Conservation (phyloP, 2,329 filamentous ascomycete species). For the Aspergillus hortae region DNA sequence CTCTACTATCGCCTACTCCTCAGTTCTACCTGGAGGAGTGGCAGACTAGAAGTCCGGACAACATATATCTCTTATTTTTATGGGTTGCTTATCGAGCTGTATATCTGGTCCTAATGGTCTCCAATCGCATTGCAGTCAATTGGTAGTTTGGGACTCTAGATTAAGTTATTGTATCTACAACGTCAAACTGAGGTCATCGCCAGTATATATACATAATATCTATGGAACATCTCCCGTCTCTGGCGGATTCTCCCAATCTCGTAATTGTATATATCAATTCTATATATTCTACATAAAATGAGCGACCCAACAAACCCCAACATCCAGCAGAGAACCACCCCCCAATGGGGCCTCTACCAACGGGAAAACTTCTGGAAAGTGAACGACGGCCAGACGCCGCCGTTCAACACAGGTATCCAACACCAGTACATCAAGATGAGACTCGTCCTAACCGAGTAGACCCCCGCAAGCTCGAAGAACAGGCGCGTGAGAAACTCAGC, state of each 20-base stretch:
- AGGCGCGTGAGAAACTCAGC: slow-evolving; percentile 54
- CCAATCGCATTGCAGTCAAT: not conserved
- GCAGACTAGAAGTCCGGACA: too few species aligned
- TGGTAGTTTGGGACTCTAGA: not conserved
- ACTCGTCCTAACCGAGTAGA: slow-evolving; percentile 24
- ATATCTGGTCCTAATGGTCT: too few species aligned
- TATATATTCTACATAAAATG: slow-evolving; percentile 14
- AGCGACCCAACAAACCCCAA: slow-evolving; percentile 52
- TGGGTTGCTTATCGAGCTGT: not conserved
- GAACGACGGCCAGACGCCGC: slow-evolving; percentile 48
- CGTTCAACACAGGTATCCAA: slow-evolving; percentile 50
- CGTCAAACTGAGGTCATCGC: not conserved
- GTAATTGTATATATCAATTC: not conserved
- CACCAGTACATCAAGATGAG: too few species aligned
- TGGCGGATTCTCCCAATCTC: too few species aligned
- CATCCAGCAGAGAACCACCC: slow-evolving; percentile 47
- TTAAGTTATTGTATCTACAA: too few species aligned
- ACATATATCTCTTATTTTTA: not conserved
- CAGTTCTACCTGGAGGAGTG: too few species aligned
- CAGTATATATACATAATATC: not conserved
- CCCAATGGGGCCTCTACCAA: slow-evolving; percentile 55
- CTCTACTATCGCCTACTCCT: too few species aligned
- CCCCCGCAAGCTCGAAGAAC: slow-evolving; percentile 57
- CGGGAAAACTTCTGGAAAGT: slow-evolving; percentile 53
- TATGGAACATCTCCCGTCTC: not conserved